These are phyloP conservation scores for Mercurialis annua DNA, from an alignment of 345 rosid genomes.

Conservation along the genomic window DNA sequence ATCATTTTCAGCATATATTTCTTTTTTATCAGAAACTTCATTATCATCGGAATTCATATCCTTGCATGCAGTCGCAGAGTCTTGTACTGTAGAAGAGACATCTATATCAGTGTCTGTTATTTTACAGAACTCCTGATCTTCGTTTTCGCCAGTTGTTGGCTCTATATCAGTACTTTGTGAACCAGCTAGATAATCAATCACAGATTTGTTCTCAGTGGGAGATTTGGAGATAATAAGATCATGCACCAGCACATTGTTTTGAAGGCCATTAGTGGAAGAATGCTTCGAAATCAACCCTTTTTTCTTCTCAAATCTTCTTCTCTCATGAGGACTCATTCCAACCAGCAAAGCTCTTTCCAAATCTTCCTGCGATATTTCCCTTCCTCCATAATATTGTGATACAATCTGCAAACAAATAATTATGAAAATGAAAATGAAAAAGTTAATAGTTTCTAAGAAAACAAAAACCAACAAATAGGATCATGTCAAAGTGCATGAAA, in stretches of 20 bases:
- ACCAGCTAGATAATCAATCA: conserved; percentile 17
- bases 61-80: conserved; percentile 11
- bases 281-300: conserved; percentile 46
- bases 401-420: conserved; percentile 32
- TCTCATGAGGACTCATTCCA: conserved; percentile 90
- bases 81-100: conserved; percentile 19
- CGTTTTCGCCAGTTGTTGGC: conserved; percentile 12
- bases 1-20: conserved; percentile 19
- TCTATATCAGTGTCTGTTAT: conserved; percentile 18
- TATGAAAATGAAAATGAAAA: neutral
- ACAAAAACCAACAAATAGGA: too few species aligned
- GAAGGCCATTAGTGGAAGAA: conserved; percentile 18
- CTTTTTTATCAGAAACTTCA: conserved; percentile 28
- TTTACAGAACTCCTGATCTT: conserved; percentile 15
- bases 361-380: conserved; percentile 76
- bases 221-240: conserved; percentile 11
- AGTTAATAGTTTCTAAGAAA: too few species aligned
- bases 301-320: conserved; percentile 64
- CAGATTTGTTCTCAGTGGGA: conserved; percentile 10
- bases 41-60: conserved; percentile 24
- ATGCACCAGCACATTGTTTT: conserved; percentile 31
- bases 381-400: conserved; percentile 82
- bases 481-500: neutral
- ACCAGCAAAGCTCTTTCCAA: conserved; percentile 77
- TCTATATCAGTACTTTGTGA: conserved; percentile 16